Evolutionary conservation across 2,329 filamentous ascomycete species (phyloP).

Genomic region (Pseudogymnoascus sp.): DNA sequence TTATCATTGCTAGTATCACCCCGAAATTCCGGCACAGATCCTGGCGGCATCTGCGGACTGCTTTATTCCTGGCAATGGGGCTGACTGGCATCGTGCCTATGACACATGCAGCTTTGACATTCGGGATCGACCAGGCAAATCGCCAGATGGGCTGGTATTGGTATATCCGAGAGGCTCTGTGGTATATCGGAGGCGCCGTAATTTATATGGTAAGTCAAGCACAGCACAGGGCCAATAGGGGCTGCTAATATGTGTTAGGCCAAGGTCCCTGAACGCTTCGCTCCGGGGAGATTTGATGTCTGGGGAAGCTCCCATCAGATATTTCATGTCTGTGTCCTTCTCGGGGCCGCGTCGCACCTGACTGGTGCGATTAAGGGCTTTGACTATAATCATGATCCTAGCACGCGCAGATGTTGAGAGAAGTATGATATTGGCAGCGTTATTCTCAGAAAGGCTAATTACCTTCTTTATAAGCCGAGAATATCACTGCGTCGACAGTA

Average conservation of each 20-base stretch:
- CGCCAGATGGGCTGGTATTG: neutral
- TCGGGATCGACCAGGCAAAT: neutral
- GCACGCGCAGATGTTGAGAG: neutral
- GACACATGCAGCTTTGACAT: neutral
- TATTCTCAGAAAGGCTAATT: neutral
- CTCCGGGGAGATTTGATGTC: neutral
- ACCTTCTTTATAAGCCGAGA: neutral
- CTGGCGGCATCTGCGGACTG: neutral
- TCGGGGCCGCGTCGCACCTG: neutral
- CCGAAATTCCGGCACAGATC: constrained; percentile 2
- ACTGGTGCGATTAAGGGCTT: constrained; percentile 1
- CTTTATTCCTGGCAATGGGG: neutral
- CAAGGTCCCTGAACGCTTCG: neutral
- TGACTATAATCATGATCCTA: neutral
- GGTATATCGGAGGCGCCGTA: neutral
- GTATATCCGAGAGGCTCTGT: neutral
- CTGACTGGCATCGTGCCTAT: constrained; percentile 6
- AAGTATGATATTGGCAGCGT: neutral
- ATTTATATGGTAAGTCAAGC: neutral
- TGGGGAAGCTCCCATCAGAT: constrained; percentile 1
- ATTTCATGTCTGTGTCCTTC: neutral
- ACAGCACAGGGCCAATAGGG: neutral
- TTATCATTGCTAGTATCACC: constrained; percentile 5
- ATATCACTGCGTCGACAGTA: neutral
- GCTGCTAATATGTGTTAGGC: neutral